phyloP scores from a whole-genome alignment of 495 filamentous ascomycete species.

The Hypoxylon subgilvum region DNA sequence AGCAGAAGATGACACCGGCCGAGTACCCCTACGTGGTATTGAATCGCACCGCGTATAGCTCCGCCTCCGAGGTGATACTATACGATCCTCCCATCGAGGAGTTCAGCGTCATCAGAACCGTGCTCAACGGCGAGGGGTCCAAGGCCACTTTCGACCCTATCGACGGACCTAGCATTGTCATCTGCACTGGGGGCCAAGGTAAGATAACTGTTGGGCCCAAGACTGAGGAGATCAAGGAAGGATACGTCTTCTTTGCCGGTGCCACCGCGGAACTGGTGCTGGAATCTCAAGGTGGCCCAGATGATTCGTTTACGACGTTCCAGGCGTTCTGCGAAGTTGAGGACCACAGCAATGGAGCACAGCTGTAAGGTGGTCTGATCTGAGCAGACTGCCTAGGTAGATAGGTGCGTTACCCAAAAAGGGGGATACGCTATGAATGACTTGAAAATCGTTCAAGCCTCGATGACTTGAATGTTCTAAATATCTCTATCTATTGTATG shows the following conservation, averaged over 20 bases:
- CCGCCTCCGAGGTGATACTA: conserved; percentile 68
- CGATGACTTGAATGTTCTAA: too few species aligned
- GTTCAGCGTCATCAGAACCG: conserved; percentile 86
- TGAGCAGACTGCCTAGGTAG: too few species aligned
- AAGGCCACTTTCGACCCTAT: conserved; percentile 86
- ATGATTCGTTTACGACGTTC: conserved; percentile 80
- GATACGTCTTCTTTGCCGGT: conserved; percentile 90
- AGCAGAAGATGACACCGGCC: conserved; percentile 87
- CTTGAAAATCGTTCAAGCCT: too few species aligned
- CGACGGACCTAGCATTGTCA: conserved; percentile 88
- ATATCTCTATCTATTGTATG: too few species aligned
- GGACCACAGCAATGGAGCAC: conserved; percentile 38
- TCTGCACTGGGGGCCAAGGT: conserved; percentile 83
- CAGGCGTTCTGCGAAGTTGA: conserved; percentile 93
- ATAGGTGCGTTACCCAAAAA: too few species aligned
- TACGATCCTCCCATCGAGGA: conserved; percentile 98
- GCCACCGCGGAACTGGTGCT: conserved; percentile 84
- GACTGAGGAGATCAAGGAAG: conserved; percentile 72
- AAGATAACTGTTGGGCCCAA: conserved; percentile 80
- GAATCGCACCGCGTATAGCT: conserved; percentile 77
- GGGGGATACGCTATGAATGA: too few species aligned
- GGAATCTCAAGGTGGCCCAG: conserved; percentile 65
- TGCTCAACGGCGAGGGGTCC: conserved; percentile 69
- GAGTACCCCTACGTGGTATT: conserved; percentile 84
- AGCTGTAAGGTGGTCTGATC: conserved; percentile 8